Base-by-base conservation (phyloP, 805 yeast species). In the Lachancea waltii region DNA sequence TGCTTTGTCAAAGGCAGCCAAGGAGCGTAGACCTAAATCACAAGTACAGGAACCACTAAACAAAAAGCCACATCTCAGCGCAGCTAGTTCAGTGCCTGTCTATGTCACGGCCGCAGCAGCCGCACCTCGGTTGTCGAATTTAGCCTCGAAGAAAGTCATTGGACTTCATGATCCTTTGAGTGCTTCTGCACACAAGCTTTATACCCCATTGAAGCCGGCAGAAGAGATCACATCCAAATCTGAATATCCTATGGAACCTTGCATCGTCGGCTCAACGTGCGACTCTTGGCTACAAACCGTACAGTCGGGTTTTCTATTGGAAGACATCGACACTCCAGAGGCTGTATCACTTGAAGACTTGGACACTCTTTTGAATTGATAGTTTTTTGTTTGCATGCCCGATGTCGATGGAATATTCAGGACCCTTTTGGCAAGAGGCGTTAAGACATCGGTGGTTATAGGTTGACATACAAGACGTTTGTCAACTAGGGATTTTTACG, bases 271-370 rank as follows among this genome's bases (percentile, higher is more conserved):
- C 5, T 16, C 21, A 4, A 28, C 34, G 3, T 33, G 38, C 25
- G 14, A n/a, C n/a, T 32, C 42, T 10, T 84, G 94, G 94, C 60
- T 79, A 40, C 74, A 77, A 54, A 81, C 82, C 25, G 79, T 83
- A 31, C 70, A 85, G 51, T 75, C 81, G 16, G 94, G 94, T 7
- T 84, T 84, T 57, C 67, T 83, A 55, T 72, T 81, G 35, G 84
- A 81, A 54, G 90, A 83, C 44, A 82, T 84, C 48, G 81, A 77
- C 23, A 69, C 82, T 25, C 95, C 95, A 6, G 95, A 84, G 62
- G 82, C 81, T 47, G 69, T 79, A 19, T 77, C 86, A 18, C 67
- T 82, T 51, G 81, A 84, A 32, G 94, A 84, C 46, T 55, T 77
- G 36, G 82, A 77, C 46, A 64, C 67, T 30, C 56, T 75, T 52